Percentiles rank a stretch among this genome's conserved stretches.
These are phyloP conservation scores for Linderniella brevidens DNA, from an alignment of 257 asterid genomes.

Conservation along the genomic window DNA sequence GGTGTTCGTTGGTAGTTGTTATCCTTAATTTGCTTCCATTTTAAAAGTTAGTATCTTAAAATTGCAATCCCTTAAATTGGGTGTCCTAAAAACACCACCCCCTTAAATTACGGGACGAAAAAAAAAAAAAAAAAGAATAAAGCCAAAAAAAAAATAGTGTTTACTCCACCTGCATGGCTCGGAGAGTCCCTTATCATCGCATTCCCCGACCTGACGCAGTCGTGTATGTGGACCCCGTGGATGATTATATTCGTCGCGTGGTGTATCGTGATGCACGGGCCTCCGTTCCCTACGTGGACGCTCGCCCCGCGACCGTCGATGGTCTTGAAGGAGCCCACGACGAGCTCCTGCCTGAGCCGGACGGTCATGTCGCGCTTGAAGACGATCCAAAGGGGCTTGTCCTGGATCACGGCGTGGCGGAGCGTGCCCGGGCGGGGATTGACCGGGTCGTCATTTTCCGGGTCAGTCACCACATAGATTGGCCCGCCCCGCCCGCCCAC, in stretches of 20 bases:
- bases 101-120: too few relatives aligned
- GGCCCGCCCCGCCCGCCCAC: slow-evolving; percentile 13
- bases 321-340: slow-evolving; percentile 11
- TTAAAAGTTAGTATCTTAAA: too few relatives aligned
- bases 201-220: slow-evolving; percentile 13
- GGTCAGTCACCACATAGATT: slow-evolving; percentile 13
- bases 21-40: too few relatives aligned
- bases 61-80: too few relatives aligned
- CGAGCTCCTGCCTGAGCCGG: slow-evolving; percentile 10
- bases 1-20: too few relatives aligned
- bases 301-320: slow-evolving; percentile 15
- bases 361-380: slow-evolving; percentile 2
- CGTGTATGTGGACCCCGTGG: slow-evolving; percentile 13
- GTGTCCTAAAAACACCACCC: too few relatives aligned
- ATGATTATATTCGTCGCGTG: slow-evolving; percentile 12
- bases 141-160: too few relatives aligned
- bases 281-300: slow-evolving; percentile 11
- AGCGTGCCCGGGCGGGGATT: slow-evolving; percentile 20
- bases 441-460: slow-evolving; percentile 11
- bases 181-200: slow-evolving; percentile 12
- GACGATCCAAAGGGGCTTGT: slow-evolving; percentile 15
- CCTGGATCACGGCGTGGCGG: slow-evolving; percentile 15
- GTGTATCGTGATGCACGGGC: slow-evolving; percentile 13
- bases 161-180: neutral
- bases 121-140: too few relatives aligned